Percentiles rank a stretch among this genome's conserved stretches.
Conservation (phyloP, 1,284 basidiomycete species). For the Puccinia novopanici region DNA sequence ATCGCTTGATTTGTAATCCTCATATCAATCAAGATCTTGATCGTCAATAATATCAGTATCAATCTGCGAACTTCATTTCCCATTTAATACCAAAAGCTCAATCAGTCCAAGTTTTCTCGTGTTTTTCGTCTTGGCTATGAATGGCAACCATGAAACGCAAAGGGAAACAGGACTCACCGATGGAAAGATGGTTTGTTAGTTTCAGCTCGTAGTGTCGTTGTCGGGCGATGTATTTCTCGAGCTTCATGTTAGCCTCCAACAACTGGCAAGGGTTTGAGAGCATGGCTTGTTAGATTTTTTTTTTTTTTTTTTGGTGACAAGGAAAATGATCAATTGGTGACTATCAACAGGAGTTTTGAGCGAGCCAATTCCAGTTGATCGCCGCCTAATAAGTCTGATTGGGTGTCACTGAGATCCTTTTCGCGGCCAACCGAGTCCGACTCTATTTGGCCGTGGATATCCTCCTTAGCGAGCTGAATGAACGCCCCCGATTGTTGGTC, state of each 20-base stretch:
- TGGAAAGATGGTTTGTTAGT: constrained; percentile 7
- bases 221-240: constrained; percentile 21
- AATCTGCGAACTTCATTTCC: background rate
- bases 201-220: constrained; percentile 18
- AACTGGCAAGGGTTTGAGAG: background rate
- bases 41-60: constrained; percentile 28
- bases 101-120: background rate
- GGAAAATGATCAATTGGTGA: too few relatives aligned
- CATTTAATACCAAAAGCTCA: background rate
- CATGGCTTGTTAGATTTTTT: too few relatives aligned
- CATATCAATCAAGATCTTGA: constrained; percentile 28
- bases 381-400: constrained; percentile 20
- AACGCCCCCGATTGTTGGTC: constrained; percentile 17
- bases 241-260: background rate
- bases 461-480: background rate
- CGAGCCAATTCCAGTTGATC: constrained; percentile 33
- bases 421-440: constrained; percentile 15
- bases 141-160: background rate
- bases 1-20: background rate
- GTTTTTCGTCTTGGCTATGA: background rate
- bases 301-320: too few relatives aligned
- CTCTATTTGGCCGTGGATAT: constrained; percentile 16
- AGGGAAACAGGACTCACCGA: background rate
- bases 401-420: constrained; percentile 17
- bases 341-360: constrained; percentile 14